These are phyloP conservation scores for Alternaria conjuncta DNA, from an alignment of 2,329 filamentous ascomycete species.

Conservation along the genomic window DNA sequence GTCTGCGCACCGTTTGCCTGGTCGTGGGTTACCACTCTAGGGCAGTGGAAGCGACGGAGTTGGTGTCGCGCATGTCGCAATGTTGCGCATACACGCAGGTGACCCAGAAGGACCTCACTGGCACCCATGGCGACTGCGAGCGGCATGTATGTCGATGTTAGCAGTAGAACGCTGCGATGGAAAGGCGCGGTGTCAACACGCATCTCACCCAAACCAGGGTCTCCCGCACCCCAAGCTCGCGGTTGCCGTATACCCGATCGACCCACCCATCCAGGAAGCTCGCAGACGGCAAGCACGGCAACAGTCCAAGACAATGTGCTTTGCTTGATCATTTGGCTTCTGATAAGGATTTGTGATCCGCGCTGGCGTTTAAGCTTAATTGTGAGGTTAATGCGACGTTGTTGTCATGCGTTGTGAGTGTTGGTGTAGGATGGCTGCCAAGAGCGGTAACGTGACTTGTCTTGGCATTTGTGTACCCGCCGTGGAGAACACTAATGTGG, in stretches of 20 bases:
- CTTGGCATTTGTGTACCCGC: neutral
- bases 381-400: constrained; percentile 4
- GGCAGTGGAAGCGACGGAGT: neutral
- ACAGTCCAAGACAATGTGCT: neutral
- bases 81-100: constrained; percentile 7
- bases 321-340: constrained; percentile 13
- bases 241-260: neutral
- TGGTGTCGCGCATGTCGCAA: neutral
- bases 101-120: constrained; percentile 10
- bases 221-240: neutral
- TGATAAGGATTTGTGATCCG: neutral
- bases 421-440: neutral
- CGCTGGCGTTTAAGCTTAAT: constrained; percentile 4
- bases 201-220: neutral
- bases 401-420: neutral
- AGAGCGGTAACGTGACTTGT: neutral
- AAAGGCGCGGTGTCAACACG: neutral
- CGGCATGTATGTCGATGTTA: neutral
- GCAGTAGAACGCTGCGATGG: neutral
- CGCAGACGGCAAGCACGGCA: constrained; percentile 10
- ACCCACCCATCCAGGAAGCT: neutral
- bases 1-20: constrained; percentile 16
- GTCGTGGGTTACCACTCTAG: neutral
- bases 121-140: neutral
- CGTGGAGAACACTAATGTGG: neutral